Base-by-base conservation (phyloP, 2,329 filamentous ascomycete genomes). In the Cytospora schulzeri region DNA sequence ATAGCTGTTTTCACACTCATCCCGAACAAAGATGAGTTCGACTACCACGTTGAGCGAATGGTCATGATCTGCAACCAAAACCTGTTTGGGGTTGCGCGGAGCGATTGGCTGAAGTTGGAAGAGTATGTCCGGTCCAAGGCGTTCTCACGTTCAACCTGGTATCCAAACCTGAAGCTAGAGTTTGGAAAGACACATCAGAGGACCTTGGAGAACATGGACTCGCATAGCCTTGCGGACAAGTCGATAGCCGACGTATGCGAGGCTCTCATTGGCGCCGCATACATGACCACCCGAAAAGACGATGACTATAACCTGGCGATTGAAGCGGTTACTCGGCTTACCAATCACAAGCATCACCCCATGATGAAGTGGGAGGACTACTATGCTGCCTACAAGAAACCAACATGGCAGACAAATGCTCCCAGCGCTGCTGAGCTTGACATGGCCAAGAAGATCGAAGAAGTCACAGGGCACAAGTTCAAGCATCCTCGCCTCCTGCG, bases 231-330 rank as follows among this genome's bases (percentile, higher is more conserved):
- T 2, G 89, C 88, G 0, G 91, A 97, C 76, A 99, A 99, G 79
- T 90, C 91, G 0, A 89, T 97, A 71, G 94, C 95, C 4, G 95
- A 98, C 75, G 93, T 98, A 0, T 97, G 92, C 66, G 95, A 98
- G 74, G 94, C 95, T 0, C 78, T 97, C 63, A 98, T 99, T 56
- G 95, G 94, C 7, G 95, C 94, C 2, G 90, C 93, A 0, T 88
- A 89, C 59, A 76, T 90, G 48, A 83, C 81, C 0, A 76, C 76
- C 4, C 72, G 75, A 45, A 71, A 77, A 6, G 71, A 71, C 1
- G 73, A 72, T 24, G 73, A 77, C 64, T 83, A 88, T 71, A 83
- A 89, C 71, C 73, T 85, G 73, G 87, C 87, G 0, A 82, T 89
- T 24, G 79, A 80, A 67, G 84, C 86, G 1, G 90, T 93, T 26